phyloP scores from a whole-genome alignment of 1,139 yeast genomes.

The Williopsis jadinii region DNA sequence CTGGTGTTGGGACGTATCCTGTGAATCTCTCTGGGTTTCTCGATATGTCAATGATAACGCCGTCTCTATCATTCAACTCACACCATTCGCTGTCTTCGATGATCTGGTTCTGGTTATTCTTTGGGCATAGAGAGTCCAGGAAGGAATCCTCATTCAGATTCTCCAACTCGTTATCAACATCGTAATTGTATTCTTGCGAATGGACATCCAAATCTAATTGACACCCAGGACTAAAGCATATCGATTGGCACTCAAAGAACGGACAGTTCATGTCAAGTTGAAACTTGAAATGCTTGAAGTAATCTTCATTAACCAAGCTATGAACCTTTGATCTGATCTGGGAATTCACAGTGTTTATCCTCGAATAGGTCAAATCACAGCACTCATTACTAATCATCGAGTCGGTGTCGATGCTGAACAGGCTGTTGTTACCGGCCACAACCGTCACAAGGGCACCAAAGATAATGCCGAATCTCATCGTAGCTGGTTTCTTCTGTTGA shows the following conservation, averaged over 20 bases:
- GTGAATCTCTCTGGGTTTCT: slow-evolving; percentile 96
- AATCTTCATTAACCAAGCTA: slow-evolving; percentile 57
- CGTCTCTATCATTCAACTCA: slow-evolving; percentile 36
- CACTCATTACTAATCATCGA: slow-evolving; percentile 28
- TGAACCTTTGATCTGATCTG: slow-evolving; percentile 47
- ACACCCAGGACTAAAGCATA: slow-evolving; percentile 90
- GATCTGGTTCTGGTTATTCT: slow-evolving; percentile 21
- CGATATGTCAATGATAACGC: slow-evolving; percentile 80
- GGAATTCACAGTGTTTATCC: slow-evolving; percentile 44
- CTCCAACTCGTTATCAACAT: slow-evolving; percentile 73
- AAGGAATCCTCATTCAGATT: slow-evolving; percentile 40
- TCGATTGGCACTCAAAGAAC: slow-evolving; percentile 71
- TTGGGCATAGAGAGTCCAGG: slow-evolving; percentile 27
- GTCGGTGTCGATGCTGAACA: slow-evolving; percentile 29
- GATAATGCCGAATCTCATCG: background rate
- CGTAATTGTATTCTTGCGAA: slow-evolving; percentile 53
- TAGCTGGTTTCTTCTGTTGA: no score
- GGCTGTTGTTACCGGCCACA: background rate
- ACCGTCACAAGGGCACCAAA: background rate
- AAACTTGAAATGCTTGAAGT: slow-evolving; percentile 81
- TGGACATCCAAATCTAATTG: slow-evolving; percentile 69
- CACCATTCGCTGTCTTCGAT: slow-evolving; percentile 37
- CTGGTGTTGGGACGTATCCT: slow-evolving; percentile 91
- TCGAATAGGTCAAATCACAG: slow-evolving; percentile 46
- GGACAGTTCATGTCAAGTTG: slow-evolving; percentile 85